Percentiles rank a stretch among this genome's conserved stretches.
Evolutionary conservation across 176 grass and related monocot genomes (phyloP).

Genomic region (Avena atlantica): DNA sequence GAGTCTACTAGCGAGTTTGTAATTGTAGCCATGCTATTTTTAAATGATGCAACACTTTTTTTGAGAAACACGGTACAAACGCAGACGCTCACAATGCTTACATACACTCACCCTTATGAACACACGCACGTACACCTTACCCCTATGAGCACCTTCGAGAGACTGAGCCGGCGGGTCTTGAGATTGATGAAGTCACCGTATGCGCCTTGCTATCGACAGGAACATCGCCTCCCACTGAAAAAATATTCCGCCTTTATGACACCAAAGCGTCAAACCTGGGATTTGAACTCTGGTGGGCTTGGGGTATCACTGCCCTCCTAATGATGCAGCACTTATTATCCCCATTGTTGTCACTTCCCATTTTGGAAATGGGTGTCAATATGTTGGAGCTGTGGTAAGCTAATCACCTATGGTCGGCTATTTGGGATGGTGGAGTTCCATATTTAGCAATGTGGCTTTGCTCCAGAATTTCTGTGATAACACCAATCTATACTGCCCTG

Average conservation of each 20-base stretch:
- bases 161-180: no score
- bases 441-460: slow-evolving; percentile 40
- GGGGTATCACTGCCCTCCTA: background rate
- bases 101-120: no score
- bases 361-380: slow-evolving; percentile 29
- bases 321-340: background rate
- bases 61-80: no score
- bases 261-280: no score
- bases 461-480: background rate
- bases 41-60: background rate
- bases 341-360: background rate
- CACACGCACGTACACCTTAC: no score
- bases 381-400: background rate
- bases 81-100: no score
- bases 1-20: background rate
- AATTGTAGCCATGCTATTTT: background rate
- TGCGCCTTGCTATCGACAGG: no score
- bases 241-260: no score
- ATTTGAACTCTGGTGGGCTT: no score
- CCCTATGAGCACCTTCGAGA: no score
- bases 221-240: no score
- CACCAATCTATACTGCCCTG: background rate
- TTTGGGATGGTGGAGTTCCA: background rate
- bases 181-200: no score
- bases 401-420: background rate